phyloP scores from a whole-genome alignment of 2,329 filamentous ascomycete genomes.

The Cordyceps pruinosa region DNA sequence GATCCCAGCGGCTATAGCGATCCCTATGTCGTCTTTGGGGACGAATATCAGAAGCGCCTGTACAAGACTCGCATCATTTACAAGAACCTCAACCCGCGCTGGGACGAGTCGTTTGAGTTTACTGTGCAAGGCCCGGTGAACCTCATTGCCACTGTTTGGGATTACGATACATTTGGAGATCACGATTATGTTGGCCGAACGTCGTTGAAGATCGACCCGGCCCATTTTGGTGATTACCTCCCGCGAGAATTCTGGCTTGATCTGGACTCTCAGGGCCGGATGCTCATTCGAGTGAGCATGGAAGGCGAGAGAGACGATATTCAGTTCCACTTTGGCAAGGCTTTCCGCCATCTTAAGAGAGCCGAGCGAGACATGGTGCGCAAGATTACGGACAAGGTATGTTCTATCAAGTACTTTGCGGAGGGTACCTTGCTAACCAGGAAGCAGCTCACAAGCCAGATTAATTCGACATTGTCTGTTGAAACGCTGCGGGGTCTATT shows the following conservation, averaged over 20 bases:
- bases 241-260: constrained; percentile 97
- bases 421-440: constrained; percentile 17
- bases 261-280: constrained; percentile 85
- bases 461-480: constrained; percentile 78
- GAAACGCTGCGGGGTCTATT: constrained; percentile 71
- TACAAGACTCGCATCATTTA: constrained; percentile 92
- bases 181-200: constrained; percentile 96
- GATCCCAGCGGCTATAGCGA: constrained; percentile 92
- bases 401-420: constrained; percentile 15
- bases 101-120: constrained; percentile 96
- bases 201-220: constrained; percentile 96
- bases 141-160: constrained; percentile 95
- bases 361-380: constrained; percentile 97
- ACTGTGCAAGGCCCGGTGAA: constrained; percentile 87
- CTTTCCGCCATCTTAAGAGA: constrained; percentile 89
- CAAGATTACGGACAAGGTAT: constrained; percentile 93
- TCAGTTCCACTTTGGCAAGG: constrained; percentile 96
- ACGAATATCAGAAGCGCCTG: constrained; percentile 95
- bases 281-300: constrained; percentile 92
- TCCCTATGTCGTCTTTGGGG: constrained; percentile 92
- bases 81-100: constrained; percentile 83
- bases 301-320: constrained; percentile 98
- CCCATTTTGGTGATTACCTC: constrained; percentile 92
- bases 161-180: constrained; percentile 94
- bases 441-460: constrained; percentile 76